Evolutionary conservation across 2,329 filamentous ascomycete genomes (phyloP).

Genomic region (Ilyonectria destructans): DNA sequence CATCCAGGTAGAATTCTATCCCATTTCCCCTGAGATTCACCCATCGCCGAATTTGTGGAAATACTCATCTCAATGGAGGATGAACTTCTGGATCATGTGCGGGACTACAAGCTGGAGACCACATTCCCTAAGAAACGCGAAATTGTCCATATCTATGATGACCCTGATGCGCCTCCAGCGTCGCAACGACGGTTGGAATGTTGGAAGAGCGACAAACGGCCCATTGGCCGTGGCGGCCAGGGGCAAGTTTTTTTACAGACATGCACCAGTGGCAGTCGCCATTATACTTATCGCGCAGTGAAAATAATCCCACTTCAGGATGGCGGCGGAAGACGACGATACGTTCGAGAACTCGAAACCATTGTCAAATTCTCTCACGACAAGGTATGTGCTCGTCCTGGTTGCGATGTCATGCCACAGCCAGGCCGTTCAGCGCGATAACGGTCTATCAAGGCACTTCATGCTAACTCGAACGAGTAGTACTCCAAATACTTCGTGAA

Average conservation of each 20-base stretch:
- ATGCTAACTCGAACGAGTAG: slow-evolving; percentile 10
- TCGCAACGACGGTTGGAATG: slow-evolving; percentile 28
- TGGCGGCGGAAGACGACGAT: slow-evolving; percentile 21
- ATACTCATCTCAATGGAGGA: slow-evolving; percentile 9
- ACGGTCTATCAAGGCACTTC: not conserved
- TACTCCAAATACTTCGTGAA: slow-evolving; percentile 46
- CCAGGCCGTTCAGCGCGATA: not conserved
- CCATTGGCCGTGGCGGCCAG: slow-evolving; percentile 37
- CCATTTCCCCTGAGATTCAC: slow-evolving; percentile 8
- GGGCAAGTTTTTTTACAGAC: slow-evolving; percentile 39
- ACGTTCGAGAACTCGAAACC: slow-evolving; percentile 42
- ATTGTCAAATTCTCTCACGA: slow-evolving; percentile 46
- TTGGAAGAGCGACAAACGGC: slow-evolving; percentile 29
- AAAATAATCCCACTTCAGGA: slow-evolving; percentile 36
- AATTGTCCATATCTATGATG: slow-evolving; percentile 29
- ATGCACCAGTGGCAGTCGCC: slow-evolving; percentile 17
- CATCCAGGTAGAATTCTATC: slow-evolving; percentile 4
- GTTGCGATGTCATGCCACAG: not conserved
- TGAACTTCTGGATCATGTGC: slow-evolving; percentile 19
- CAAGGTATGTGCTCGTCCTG: slow-evolving; percentile 17
- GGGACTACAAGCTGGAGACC: slow-evolving; percentile 30
- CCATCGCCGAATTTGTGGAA: slow-evolving; percentile 2
- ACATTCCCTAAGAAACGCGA: slow-evolving; percentile 21
- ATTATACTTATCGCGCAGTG: slow-evolving; percentile 33
- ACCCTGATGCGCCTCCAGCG: slow-evolving; percentile 34